Conservation (phyloP, 176 grass and related monocot genomes). For the Juncus effusus region DNA sequence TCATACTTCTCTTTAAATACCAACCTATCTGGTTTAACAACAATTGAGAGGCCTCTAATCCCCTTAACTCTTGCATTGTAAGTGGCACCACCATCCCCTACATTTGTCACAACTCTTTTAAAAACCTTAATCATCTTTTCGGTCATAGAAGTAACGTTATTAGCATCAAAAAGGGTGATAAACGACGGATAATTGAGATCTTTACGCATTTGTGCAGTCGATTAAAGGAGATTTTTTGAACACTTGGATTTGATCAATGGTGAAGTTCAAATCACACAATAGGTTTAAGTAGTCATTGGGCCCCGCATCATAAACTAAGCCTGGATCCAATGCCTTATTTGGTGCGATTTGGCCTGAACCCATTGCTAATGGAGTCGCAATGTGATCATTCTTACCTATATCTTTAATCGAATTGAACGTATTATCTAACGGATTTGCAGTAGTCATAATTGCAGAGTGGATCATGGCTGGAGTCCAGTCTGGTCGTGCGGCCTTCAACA, state of each 20-base stretch:
- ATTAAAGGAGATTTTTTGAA: slow-evolving; percentile 31
- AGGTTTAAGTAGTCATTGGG: slow-evolving; percentile 48
- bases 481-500: slow-evolving; percentile 38
- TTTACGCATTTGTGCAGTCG: slow-evolving; percentile 42
- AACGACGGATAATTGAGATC: slow-evolving; percentile 93
- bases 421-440: slow-evolving; percentile 44
- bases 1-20: slow-evolving; percentile 50
- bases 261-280: slow-evolving; percentile 68
- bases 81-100: slow-evolving; percentile 41
- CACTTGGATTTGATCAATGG: slow-evolving; percentile 46
- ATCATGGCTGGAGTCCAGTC: slow-evolving; percentile 67
- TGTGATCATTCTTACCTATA: slow-evolving; percentile 6
- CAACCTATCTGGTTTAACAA: slow-evolving; percentile 26
- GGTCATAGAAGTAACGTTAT: slow-evolving; percentile 6
- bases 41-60: slow-evolving; percentile 40
- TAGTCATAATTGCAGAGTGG: slow-evolving; percentile 76
- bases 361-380: slow-evolving; percentile 49
- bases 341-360: slow-evolving; percentile 67
- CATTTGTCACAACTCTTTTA: slow-evolving; percentile 49
- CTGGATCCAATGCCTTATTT: slow-evolving; percentile 63
- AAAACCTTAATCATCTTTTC: slow-evolving; percentile 30
- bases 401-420: slow-evolving; percentile 37
- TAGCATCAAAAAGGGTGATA: slow-evolving; percentile 46
- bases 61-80: slow-evolving; percentile 47
- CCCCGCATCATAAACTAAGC: slow-evolving; percentile 60